These are phyloP conservation scores for Bertia moriformis DNA, from an alignment of 2,329 filamentous ascomycete genomes.

Conservation along the genomic window DNA sequence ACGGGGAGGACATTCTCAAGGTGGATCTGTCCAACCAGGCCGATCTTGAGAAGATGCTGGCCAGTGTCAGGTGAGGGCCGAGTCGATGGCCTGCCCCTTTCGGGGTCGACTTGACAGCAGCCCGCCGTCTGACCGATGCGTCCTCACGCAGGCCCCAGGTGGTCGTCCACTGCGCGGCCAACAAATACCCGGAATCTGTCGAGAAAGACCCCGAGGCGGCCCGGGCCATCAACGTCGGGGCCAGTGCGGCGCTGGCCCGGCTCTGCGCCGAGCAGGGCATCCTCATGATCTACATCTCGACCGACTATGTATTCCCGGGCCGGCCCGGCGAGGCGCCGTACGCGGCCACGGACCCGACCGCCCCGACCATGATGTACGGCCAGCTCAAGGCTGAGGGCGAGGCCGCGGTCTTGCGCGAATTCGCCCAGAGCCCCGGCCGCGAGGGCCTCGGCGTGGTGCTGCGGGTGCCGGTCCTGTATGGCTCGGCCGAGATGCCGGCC, in stretches of 20 bases:
- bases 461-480: conserved; percentile 74
- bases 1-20: conserved; percentile 52
- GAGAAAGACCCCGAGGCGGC: conserved; percentile 66
- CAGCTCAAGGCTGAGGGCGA: conserved; percentile 47
- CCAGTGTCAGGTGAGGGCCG: conserved; percentile 34
- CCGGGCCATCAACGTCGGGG: conserved; percentile 58
- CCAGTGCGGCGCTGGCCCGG: conserved; percentile 50
- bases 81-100: too few species aligned
- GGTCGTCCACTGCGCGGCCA: conserved; percentile 75
- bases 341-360: conserved; percentile 42
- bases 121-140: too few species aligned
- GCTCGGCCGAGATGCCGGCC: conserved; percentile 49
- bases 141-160: conserved; percentile 53
- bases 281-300: conserved; percentile 65
- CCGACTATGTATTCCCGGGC: conserved; percentile 69
- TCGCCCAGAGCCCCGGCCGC: conserved; percentile 27
- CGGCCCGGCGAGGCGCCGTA: conserved; percentile 69
- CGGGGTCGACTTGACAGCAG: conserved; percentile 6
- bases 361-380: conserved; percentile 64
- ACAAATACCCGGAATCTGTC: conserved; percentile 76
- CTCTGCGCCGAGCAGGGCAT: conserved; percentile 47
- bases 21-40: conserved; percentile 31
- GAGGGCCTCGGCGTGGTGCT: conserved; percentile 51
- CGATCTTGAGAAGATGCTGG: conserved; percentile 33
- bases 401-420: conserved; percentile 50